Evolutionary conservation across 148 eudicot genomes (phyloP).

Genomic region (Rhododendron henanense): DNA sequence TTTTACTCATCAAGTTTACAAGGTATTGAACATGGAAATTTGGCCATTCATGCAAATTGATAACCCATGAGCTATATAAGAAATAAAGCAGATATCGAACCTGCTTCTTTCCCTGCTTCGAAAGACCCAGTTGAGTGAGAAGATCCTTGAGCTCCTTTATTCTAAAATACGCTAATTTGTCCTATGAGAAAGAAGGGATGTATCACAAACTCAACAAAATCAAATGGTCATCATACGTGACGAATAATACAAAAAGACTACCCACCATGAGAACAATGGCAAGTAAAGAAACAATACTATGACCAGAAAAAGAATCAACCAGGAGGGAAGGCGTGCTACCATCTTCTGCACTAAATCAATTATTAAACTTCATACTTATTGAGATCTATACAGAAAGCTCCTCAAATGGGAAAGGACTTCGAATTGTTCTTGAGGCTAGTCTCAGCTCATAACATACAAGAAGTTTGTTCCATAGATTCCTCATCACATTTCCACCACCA

Average conservation of each 20-base stretch:
- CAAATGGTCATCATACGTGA: not conserved
- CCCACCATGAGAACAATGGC: constrained; percentile 1
- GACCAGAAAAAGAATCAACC: not conserved
- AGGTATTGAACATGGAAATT: not conserved
- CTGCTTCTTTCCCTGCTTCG: constrained; percentile 99
- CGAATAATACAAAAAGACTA: not conserved
- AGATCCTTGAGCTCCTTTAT: constrained; percentile 98
- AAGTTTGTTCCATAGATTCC: not conserved
- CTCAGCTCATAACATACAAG: not conserved
- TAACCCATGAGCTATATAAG: not conserved
- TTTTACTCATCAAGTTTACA: not conserved
- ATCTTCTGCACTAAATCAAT: not conserved
- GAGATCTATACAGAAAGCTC: not conserved
- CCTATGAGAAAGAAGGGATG: constrained; percentile 37
- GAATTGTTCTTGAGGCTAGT: not conserved
- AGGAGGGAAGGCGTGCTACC: not conserved
- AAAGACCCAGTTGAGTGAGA: constrained; percentile 72
- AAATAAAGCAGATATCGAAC: constrained; percentile 25
- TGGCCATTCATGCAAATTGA: not conserved
- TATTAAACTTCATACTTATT: not conserved
- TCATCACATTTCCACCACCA: not conserved
- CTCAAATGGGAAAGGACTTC: not conserved
- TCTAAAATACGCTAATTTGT: constrained; percentile 85
- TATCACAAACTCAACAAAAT: not conserved
- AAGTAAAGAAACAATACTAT: not conserved